A percentile compares a stretch with the other conserved stretches of the same genome.
These are phyloP conservation scores for Cladosporium colombiae DNA, from an alignment of 2,329 filamentous ascomycete genomes.

Conservation along the genomic window DNA sequence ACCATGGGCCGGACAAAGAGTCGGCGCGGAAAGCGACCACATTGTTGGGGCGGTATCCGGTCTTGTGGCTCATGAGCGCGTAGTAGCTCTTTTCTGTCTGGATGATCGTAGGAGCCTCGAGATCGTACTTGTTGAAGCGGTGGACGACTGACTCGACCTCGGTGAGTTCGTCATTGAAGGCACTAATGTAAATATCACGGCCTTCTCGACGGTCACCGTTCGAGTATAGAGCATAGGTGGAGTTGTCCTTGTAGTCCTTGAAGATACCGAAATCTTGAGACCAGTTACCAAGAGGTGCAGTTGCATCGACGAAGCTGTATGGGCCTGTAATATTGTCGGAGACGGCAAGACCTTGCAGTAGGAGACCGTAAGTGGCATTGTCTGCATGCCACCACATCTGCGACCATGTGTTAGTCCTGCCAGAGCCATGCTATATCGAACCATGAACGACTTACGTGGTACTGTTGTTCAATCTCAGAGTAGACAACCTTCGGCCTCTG, in stretches of 20 bases:
- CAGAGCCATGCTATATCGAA: neutral
- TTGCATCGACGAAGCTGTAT: conserved; percentile 57
- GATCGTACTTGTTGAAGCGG: conserved; percentile 60
- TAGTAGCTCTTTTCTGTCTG: conserved; percentile 63
- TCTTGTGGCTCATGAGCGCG: conserved; percentile 64
- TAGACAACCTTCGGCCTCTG: conserved; percentile 65
- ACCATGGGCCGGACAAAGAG: conserved; percentile 61
- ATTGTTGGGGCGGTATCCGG: conserved; percentile 58
- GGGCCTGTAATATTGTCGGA: conserved; percentile 56
- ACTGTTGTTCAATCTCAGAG: conserved; percentile 55
- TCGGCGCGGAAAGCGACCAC: conserved; percentile 62
- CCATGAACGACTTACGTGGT: conserved; percentile 49
- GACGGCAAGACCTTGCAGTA: conserved; percentile 59
- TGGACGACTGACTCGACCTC: conserved; percentile 55
- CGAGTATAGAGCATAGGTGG: conserved; percentile 59
- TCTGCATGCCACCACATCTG: conserved; percentile 64
- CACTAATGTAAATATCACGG: conserved; percentile 59
- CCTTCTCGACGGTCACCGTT: conserved; percentile 59
- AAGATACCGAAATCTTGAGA: conserved; percentile 64
- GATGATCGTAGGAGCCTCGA: conserved; percentile 62
- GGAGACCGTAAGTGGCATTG: conserved; percentile 57
- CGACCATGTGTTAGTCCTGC: neutral
- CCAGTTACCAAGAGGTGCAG: conserved; percentile 61
- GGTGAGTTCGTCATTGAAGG: conserved; percentile 55
- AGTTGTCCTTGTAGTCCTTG: conserved; percentile 60